These are phyloP conservation scores for Phytophthora nicotianae DNA, from an alignment of 352 stramenopile species.

Conservation along the genomic window DNA sequence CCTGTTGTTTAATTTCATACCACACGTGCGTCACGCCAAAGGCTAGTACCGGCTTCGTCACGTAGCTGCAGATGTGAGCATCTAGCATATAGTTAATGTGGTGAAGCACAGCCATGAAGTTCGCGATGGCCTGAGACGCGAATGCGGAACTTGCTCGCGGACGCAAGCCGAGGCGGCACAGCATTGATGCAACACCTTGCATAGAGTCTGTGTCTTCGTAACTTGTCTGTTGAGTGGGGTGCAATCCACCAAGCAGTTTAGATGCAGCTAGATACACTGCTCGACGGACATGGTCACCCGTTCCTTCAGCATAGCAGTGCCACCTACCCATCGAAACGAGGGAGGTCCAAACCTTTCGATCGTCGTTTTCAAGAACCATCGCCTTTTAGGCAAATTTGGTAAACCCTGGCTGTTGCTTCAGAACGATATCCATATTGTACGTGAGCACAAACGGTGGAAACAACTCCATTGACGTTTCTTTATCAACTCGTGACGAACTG, in stretches of 20 bases:
- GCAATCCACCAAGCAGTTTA: slow-evolving; percentile 9
- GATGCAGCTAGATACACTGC: slow-evolving; percentile 3
- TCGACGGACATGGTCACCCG: too few relatives aligned
- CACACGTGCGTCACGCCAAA: slow-evolving; percentile 36
- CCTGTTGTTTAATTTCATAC: slow-evolving; percentile 6
- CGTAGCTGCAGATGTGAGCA: slow-evolving; percentile 19
- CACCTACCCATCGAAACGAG: slow-evolving; percentile 19
- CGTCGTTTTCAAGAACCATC: not conserved
- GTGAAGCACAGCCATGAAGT: slow-evolving; percentile 32
- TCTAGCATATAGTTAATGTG: slow-evolving; percentile 21
- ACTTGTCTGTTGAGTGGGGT: not conserved
- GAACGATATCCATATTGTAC: not conserved
- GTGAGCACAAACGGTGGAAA: not conserved
- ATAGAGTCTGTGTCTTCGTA: slow-evolving; percentile 4
- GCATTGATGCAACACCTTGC: slow-evolving; percentile 24
- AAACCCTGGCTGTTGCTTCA: not conserved
- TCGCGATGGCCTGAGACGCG: slow-evolving; percentile 14
- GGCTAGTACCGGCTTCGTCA: slow-evolving; percentile 31
- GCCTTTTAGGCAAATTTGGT: not conserved
- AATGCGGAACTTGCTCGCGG: slow-evolving; percentile 16
- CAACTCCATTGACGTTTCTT: not conserved
- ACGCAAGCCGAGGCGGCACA: slow-evolving; percentile 35
- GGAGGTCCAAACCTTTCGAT: not conserved
- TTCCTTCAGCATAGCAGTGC: not conserved
- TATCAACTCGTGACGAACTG: not conserved